A percentile compares a stretch with the other conserved stretches of the same genome.
Conservation (phyloP, 352 stramenopile genomes). For the Phytophthora foliorum region DNA sequence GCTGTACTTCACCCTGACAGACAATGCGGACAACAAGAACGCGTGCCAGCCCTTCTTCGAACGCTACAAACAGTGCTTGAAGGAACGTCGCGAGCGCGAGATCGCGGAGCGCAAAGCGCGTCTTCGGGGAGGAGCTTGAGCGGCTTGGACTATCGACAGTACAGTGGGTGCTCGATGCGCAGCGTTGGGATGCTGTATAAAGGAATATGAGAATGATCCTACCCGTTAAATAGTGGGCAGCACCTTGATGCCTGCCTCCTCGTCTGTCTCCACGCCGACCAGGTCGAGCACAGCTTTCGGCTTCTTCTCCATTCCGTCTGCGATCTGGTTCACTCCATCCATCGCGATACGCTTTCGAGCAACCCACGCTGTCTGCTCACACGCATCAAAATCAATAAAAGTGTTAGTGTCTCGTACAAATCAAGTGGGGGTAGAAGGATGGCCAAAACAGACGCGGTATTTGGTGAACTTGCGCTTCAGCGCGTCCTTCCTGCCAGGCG, state of each 20-base stretch:
- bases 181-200: conserved; percentile 10
- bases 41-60: conserved; percentile 69
- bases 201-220: conserved; percentile 5
- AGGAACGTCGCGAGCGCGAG: conserved; percentile 57
- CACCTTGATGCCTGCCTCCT: conserved; percentile 71
- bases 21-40: conserved; percentile 59
- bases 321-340: conserved; percentile 82
- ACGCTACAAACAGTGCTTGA: conserved; percentile 74
- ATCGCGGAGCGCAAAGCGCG: conserved; percentile 46
- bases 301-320: conserved; percentile 89
- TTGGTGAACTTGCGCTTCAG: conserved; percentile 75
- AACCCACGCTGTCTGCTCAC: conserved; percentile 71
- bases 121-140: conserved; percentile 13
- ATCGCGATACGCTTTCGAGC: conserved; percentile 81
- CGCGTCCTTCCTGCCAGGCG: conserved; percentile 67
- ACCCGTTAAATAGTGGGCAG: conserved; percentile 72
- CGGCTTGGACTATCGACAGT: neutral
- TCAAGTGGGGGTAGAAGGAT: neutral
- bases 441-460: conserved; percentile 57
- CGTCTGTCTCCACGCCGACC: conserved; percentile 76
- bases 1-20: conserved; percentile 24
- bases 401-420: conserved; percentile 1
- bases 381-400: conserved; percentile 4
- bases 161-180: neutral
- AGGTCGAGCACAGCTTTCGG: conserved; percentile 68